phyloP scores from a whole-genome alignment of 129 eudicot species.

The Deinandra increscens region DNA sequence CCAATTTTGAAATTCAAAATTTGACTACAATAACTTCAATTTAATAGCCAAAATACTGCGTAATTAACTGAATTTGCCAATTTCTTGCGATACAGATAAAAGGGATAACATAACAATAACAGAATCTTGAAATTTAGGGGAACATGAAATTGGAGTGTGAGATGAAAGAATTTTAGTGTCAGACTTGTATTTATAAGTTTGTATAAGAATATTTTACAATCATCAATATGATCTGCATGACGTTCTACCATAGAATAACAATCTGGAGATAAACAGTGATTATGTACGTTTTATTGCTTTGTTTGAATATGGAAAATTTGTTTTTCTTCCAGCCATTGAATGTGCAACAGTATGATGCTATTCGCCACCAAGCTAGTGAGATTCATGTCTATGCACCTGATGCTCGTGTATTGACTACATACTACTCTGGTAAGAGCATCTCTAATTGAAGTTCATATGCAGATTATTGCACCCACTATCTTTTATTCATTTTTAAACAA shows the following conservation, averaged over 20 bases:
- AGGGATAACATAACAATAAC: not conserved
- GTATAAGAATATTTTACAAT: not conserved
- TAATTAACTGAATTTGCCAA: not conserved
- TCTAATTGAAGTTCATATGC: slow-evolving; percentile 8
- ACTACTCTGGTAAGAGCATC: slow-evolving; percentile 73
- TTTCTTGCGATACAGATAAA: not conserved
- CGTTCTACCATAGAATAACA: not conserved
- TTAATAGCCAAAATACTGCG: not conserved
- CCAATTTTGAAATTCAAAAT: not conserved
- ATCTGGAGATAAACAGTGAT: slow-evolving; percentile 11
- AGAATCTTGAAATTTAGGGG: not conserved
- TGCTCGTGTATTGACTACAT: slow-evolving; percentile 96
- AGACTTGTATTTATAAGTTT: not conserved
- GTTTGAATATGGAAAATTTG: slow-evolving; percentile 19
- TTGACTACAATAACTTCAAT: not conserved
- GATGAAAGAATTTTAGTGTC: not conserved
- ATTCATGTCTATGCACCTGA: slow-evolving; percentile 92
- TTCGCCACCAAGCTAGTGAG: slow-evolving; percentile 87
- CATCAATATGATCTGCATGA: slow-evolving; percentile 1
- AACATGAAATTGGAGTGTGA: not conserved
- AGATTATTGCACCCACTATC: slow-evolving; percentile 4
- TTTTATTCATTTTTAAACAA: not conserved
- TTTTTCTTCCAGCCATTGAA: slow-evolving; percentile 70
- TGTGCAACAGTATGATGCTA: slow-evolving; percentile 73
- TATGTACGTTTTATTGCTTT: slow-evolving; percentile 1